Evolutionary conservation across 129 eudicot genomes (phyloP).

Genomic region (Flaveria bidentis): DNA sequence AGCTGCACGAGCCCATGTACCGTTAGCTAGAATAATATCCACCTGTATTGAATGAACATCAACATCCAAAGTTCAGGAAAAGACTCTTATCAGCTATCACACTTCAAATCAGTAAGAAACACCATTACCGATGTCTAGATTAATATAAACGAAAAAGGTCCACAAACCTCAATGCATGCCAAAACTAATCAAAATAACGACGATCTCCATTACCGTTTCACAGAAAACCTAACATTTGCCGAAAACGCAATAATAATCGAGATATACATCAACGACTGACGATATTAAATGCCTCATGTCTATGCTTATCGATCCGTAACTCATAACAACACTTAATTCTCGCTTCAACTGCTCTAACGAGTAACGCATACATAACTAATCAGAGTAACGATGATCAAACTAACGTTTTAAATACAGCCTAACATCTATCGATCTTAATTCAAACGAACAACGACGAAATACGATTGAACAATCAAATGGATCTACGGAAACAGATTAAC

Average conservation of each 20-base stretch:
- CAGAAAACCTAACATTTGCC: too few species aligned
- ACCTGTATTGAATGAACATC: constrained; percentile 46
- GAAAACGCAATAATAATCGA: too few species aligned
- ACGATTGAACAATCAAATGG: neutral
- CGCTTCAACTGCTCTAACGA: constrained; percentile 6
- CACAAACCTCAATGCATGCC: too few species aligned
- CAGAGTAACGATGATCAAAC: neutral
- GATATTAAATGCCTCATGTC: too few species aligned
- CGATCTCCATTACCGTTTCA: too few species aligned
- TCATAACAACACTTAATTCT: neutral
- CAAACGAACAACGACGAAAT: constrained; percentile 11
- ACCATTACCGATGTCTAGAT: neutral
- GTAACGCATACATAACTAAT: neutral
- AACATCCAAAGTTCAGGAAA: constrained; percentile 7
- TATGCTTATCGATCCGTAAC: too few species aligned
- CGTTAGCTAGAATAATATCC: constrained; percentile 63
- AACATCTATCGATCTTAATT: neutral
- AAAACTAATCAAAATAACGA: too few species aligned
- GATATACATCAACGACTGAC: too few species aligned
- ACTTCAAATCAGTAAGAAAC: constrained; percentile 1
- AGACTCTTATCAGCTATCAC: neutral
- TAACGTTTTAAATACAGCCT: constrained; percentile 2
- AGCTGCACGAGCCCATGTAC: constrained; percentile 76
- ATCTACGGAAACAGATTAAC: constrained; percentile 26
- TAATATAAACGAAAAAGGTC: neutral